Base-by-base conservation (phyloP, 257 asterid species). In the Plectranthus barbatus region DNA sequence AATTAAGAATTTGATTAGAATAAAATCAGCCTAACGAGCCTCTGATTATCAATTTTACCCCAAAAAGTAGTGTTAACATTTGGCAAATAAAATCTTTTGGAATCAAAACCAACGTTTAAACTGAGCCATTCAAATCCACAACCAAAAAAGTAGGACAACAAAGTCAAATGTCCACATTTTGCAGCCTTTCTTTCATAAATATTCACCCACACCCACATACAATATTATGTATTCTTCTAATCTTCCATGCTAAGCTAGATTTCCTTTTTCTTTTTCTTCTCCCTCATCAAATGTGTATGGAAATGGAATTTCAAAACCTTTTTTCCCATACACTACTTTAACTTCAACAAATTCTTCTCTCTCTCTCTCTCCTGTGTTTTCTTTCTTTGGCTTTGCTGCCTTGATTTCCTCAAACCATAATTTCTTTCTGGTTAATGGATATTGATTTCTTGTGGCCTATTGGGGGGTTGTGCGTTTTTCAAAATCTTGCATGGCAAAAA, bases 401-500 rank as follows among this genome's bases (percentile, higher is more conserved):
- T 62, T 41, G 18, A 51, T 44, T 57, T 65, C 18, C 21, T 66
- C 52, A 36, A 10, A 4, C 64, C 66, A 36, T 42, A 9, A 9
- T 14, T 29, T 48, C 70, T 61, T 20, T 60, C 72, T 74, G 72
- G 90, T 84, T 84, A 68, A 84, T 86, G 92, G 89, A 80, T 80
- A 80, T 80, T 77, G 86, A 80, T 77, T 74, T 77, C 77, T 61
- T 69, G 74, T 56, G 74, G 55, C 36, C 74, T 73, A 51, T 73
- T 74, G 84, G 91, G 88, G 88, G 91, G 88, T 73, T 31, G 76
- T 47, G 50, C 75, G 77, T 56, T 53, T 66, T 45, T 29, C 67
- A 63, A 47, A 49, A 49, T 56, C 49, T 87, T 87, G 92, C 92
- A 87, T 87, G 95, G 95, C 90, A 73, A 71, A 55, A 60, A 63